Conservation (phyloP, 2,329 filamentous ascomycete species). For the Xylariaceae sp. region DNA sequence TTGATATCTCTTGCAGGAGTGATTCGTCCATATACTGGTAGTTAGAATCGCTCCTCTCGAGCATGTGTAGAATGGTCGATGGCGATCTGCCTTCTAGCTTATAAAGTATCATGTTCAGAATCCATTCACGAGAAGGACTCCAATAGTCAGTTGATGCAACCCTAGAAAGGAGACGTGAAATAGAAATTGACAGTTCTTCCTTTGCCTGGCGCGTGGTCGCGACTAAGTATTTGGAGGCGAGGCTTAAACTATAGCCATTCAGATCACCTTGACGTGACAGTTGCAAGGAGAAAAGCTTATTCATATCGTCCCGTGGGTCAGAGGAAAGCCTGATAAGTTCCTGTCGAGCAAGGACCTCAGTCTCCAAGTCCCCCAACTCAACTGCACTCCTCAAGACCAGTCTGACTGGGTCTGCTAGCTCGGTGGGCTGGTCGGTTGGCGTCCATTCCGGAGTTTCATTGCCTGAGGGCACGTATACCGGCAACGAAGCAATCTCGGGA, state of each 20-base stretch:
- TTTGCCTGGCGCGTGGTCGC: conserved; percentile 17
- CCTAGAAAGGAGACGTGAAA: conserved; percentile 25
- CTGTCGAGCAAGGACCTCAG: conserved; percentile 25
- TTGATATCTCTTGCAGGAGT: conserved; percentile 20
- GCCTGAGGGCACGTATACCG: conserved; percentile 27
- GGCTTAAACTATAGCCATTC: conserved; percentile 24
- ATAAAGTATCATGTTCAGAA: conserved; percentile 27
- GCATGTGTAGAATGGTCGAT: conserved; percentile 15
- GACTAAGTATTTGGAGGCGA: conserved; percentile 31
- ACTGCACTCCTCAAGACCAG: conserved; percentile 23
- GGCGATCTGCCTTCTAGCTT: conserved; percentile 22
- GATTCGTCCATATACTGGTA: conserved; percentile 22
- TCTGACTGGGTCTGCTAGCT: conserved; percentile 20
- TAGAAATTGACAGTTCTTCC: conserved; percentile 18
- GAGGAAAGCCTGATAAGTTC: conserved; percentile 29
- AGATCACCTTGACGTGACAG: conserved; percentile 30
- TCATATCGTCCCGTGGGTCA: conserved; percentile 22
- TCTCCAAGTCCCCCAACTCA: conserved; percentile 28
- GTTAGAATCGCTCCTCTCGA: conserved; percentile 22
- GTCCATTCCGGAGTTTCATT: conserved; percentile 33
- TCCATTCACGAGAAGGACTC: conserved; percentile 19
- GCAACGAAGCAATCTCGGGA: conserved; percentile 18
- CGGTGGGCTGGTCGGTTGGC: conserved; percentile 10
- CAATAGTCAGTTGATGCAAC: conserved; percentile 21
- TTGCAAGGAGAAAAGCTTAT: conserved; percentile 29